Evolutionary conservation across 306 rosid genomes (phyloP).

Genomic region (peach (Prunus persica)): Prunus_persica_NCBIv2 NC_034014.1:27592501-27593000

Average conservation of each 20-base stretch:
- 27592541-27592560: too few relatives aligned
- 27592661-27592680: too few relatives aligned
- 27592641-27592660: too few relatives aligned
- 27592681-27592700: not conserved
- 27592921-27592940: constrained; percentile 1
- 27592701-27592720: not conserved
- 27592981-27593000: constrained; percentile 20
- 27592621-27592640: too few relatives aligned
- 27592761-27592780: not conserved
- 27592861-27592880: constrained; percentile 11
- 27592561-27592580: too few relatives aligned
- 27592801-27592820: constrained; percentile 7
- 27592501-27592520: too few relatives aligned
- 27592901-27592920: not conserved
- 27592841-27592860: constrained; percentile 13
- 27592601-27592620: too few relatives aligned
- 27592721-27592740: not conserved
- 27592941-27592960: constrained; percentile 16
- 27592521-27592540: too few relatives aligned
- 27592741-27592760: not conserved
- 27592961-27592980: constrained; percentile 11
- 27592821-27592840: constrained; percentile 26
- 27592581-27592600: too few relatives aligned
- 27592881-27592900: constrained; percentile 11
- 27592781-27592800: not conserved